A percentile compares a stretch with the other conserved stretches of the same genome.
Evolutionary conservation across 1,139 yeast genomes (phyloP).

Genomic region (Hyphopichia khmerensis): DNA sequence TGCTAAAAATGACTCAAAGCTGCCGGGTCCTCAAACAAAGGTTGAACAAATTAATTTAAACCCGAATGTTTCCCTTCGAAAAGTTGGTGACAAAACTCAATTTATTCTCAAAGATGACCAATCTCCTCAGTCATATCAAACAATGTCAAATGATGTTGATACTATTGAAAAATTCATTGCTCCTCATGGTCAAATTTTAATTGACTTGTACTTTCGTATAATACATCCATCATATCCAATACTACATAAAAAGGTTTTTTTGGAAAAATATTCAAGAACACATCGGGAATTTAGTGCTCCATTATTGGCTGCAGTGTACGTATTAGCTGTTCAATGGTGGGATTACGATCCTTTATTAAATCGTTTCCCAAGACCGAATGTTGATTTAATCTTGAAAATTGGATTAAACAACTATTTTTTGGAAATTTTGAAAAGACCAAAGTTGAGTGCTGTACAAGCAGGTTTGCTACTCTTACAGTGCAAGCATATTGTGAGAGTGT

Average conservation of each 20-base stretch:
- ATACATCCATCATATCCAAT: constrained; percentile 80
- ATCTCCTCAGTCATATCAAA: constrained; percentile 58
- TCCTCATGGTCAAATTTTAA: constrained; percentile 73
- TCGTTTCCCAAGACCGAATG: constrained; percentile 65
- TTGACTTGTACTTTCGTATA: constrained; percentile 70
- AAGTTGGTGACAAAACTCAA: constrained; percentile 64
- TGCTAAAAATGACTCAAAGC: constrained; percentile 1
- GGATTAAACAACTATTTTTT: constrained; percentile 62
- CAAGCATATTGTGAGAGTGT: constrained; percentile 37
- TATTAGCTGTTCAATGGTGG: constrained; percentile 81
- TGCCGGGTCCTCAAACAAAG: constrained; percentile 19
- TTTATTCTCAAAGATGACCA: constrained; percentile 72
- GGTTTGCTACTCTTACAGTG: constrained; percentile 70
- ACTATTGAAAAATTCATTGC: constrained; percentile 69
- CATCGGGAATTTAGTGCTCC: constrained; percentile 81
- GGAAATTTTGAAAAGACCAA: constrained; percentile 70
- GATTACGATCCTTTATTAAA: constrained; percentile 72
- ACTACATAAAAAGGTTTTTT: constrained; percentile 69
- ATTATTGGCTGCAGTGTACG: constrained; percentile 70
- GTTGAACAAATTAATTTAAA: constrained; percentile 67
- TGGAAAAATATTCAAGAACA: constrained; percentile 74
- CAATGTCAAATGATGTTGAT: constrained; percentile 68
- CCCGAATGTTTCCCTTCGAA: constrained; percentile 57
- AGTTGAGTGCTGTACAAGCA: constrained; percentile 78
- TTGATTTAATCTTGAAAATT: constrained; percentile 41